Conservation (phyloP, 768 basidiomycete genomes). For the Termitomyces bulborhizus region DNA sequence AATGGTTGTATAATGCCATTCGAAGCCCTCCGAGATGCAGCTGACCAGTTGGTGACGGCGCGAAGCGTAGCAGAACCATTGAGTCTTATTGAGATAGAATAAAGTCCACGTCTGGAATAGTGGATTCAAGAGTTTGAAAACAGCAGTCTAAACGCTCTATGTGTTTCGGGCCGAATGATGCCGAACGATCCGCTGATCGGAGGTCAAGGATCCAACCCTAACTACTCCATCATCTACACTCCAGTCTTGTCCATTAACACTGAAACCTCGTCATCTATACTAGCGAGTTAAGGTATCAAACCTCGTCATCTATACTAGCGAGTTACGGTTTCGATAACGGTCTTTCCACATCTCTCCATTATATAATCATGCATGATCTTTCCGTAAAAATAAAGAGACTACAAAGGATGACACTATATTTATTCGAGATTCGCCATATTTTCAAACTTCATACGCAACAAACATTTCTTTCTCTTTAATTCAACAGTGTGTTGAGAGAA, state of each 20-base stretch:
- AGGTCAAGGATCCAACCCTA: not conserved
- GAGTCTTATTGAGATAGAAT: not conserved
- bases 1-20: conserved; percentile 89
- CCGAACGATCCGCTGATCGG: not conserved
- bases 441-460: not conserved
- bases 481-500: not conserved
- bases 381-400: no score
- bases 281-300: not conserved
- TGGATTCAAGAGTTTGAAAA: not conserved
- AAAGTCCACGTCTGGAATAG: not conserved
- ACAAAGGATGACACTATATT: no score
- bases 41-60: conserved; percentile 93
- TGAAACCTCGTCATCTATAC: not conserved
- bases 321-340: no score
- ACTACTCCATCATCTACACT: no score
- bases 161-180: not conserved
- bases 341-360: no score
- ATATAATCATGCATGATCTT: no score
- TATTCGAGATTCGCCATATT: not conserved
- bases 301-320: not conserved
- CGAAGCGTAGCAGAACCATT: conserved; percentile 80
- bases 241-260: no score
- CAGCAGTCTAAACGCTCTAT: no score
- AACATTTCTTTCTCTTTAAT: not conserved
- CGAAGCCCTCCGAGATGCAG: conserved; percentile 93